phyloP scores from a whole-genome alignment of 164 flowering plant species.

The Vitis rupestris region DNA sequence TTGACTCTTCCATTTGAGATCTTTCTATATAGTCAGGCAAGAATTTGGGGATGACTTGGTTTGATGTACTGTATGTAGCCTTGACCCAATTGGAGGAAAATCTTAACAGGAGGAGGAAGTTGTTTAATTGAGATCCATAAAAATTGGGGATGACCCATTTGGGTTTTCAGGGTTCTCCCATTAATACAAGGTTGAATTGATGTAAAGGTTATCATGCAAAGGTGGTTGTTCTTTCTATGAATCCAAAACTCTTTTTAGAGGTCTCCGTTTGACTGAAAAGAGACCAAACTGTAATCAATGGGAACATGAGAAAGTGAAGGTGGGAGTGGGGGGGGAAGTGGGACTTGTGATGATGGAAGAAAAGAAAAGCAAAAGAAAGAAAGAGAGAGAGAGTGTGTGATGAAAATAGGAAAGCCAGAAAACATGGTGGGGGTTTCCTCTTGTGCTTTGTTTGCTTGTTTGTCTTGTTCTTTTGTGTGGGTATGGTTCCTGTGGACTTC shows the following conservation, averaged over 20 bases:
- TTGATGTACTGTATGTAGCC: no score
- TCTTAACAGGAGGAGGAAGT: no score
- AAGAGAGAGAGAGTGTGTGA: background rate
- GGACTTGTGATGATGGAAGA: constrained; percentile 32
- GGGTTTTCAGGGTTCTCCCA: background rate
- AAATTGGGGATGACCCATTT: constrained; percentile 1
- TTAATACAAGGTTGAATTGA: constrained; percentile 13
- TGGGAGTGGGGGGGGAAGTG: constrained; percentile 11
- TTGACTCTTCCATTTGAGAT: no score
- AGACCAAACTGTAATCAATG: constrained; percentile 15
- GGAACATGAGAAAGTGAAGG: constrained; percentile 26
- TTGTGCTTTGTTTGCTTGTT: constrained; percentile 9
- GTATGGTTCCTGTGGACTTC: background rate
- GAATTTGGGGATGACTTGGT: no score
- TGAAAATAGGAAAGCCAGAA: constrained; percentile 16
- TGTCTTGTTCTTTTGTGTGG: constrained; percentile 6
- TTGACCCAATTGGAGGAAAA: no score
- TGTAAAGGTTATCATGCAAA: constrained; percentile 24
- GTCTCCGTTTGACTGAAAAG: constrained; percentile 27
- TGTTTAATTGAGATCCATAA: no score
- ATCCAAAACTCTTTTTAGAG: background rate
- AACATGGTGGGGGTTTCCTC: constrained; percentile 16
- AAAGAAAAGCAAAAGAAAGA: constrained; percentile 1
- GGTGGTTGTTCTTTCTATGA: constrained; percentile 7
- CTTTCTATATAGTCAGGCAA: no score